Conservation (phyloP, 1,284 basidiomycete genomes). For the Microbotryum silenes-acaulis region DNA sequence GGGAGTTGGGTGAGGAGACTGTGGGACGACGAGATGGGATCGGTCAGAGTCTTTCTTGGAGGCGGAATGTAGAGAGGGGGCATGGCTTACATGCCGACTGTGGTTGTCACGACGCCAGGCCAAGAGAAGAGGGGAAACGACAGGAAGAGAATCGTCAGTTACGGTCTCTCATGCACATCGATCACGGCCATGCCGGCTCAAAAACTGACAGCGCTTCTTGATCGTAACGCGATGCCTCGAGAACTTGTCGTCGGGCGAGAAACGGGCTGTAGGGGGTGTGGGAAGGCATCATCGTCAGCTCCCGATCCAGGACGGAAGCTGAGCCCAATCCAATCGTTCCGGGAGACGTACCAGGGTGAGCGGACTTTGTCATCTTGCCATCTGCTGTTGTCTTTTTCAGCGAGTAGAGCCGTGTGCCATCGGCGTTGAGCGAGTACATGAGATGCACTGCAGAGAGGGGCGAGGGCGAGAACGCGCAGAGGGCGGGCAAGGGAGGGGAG, state of each 20-base stretch:
- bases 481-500: neutral
- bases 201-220: conserved; percentile 62
- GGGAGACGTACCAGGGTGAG: conserved; percentile 69
- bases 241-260: conserved; percentile 97
- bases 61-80: no score
- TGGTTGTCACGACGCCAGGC: neutral
- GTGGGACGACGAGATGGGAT: conserved; percentile 33
- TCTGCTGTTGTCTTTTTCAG: conserved; percentile 80
- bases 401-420: conserved; percentile 71
- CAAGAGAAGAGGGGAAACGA: neutral
- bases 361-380: conserved; percentile 81
- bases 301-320: neutral
- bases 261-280: conserved; percentile 58
- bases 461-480: neutral
- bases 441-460: conserved; percentile 65
- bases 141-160: neutral
- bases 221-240: conserved; percentile 89
- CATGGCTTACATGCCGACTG: conserved; percentile 6
- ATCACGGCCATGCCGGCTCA: conserved; percentile 1
- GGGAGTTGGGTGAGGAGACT: conserved; percentile 85
- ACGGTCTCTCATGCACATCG: neutral
- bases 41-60: neutral
- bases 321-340: no score
- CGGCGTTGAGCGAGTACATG: conserved; percentile 62
- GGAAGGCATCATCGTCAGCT: neutral